Conservation (phyloP, 1,139 yeast species). For the Magnusiomyces sp. region DNA sequence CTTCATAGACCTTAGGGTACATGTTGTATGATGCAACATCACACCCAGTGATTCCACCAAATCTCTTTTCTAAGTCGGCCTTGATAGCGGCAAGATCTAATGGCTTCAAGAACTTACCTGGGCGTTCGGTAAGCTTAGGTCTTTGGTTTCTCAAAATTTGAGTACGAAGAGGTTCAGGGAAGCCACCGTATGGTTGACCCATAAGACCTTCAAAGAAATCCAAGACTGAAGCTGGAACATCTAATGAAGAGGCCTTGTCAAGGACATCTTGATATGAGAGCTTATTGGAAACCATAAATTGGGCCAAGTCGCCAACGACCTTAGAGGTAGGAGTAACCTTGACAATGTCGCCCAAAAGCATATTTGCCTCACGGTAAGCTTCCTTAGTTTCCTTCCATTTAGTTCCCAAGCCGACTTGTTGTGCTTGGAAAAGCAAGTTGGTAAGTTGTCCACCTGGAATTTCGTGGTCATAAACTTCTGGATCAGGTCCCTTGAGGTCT, state of each 20-base stretch:
- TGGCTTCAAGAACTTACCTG: constrained; percentile 83
- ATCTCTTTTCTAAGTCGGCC: constrained; percentile 52
- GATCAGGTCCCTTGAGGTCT: constrained; percentile 98
- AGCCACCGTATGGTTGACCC: constrained; percentile 99
- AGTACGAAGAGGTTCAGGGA: constrained; percentile 97
- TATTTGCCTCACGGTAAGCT: constrained; percentile 85
- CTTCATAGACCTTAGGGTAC: constrained; percentile 97
- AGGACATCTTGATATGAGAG: constrained; percentile 75
- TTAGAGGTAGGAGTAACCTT: constrained; percentile 98
- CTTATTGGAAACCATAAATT: constrained; percentile 95
- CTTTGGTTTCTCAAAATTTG: constrained; percentile 84
- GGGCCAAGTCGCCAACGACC: constrained; percentile 98
- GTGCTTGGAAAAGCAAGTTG: constrained; percentile 95
- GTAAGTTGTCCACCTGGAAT: constrained; percentile 99
- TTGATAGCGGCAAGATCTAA: constrained; percentile 64
- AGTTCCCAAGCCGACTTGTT: constrained; percentile 93
- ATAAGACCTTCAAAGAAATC: constrained; percentile 98
- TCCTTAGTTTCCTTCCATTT: constrained; percentile 94
- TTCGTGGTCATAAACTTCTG: constrained; percentile 96
- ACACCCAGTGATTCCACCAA: constrained; percentile 55
- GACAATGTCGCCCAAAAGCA: constrained; percentile 87
- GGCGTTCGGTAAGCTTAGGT: constrained; percentile 78
- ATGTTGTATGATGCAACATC: constrained; percentile 93
- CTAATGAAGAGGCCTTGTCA: constrained; percentile 80
- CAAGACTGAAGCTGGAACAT: constrained; percentile 96